Evolutionary conservation across 202 grass and related monocot genomes (phyloP), one percentile per base, ranked within the genome.

Genomic region (Hordeum pubiflorum): DNA sequence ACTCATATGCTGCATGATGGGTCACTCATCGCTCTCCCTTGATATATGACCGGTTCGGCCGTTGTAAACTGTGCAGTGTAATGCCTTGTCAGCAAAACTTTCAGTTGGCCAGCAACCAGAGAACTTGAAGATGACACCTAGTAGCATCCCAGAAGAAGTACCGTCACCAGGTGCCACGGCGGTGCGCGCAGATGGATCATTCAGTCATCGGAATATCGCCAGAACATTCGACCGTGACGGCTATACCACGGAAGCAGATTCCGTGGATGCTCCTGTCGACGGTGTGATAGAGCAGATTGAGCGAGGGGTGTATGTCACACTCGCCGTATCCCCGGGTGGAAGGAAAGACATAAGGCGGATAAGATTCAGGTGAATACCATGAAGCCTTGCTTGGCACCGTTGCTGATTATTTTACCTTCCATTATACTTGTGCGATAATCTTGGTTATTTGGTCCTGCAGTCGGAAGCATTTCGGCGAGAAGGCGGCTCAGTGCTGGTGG

Each of bases 401-500:
- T 64, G 18, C 55, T 84, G 71, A 13, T 64, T 69, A 0, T 9
- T 9, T 29, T 17, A 24, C 11, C 26, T 63, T 6, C 26, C 14
- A 0, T 37, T 60, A 63, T 71, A 48, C 48, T 43, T 81, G 52
- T 78, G 26, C 27, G 21, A 9, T 74, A 81, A 67, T 62, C 40
- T 63, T 27, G 44, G 50, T 79, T 57, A 14, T 78, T 34, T 34
- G 46, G 23, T 62, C 81, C 27, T 81, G 60, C 84, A 94, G 94
- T 73, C 94, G 86, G 62, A 97, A 94, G 79, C 92, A 94, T 84
- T 97, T 92, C 58, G 87, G 89, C 22, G 86, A 93, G 63, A 89
- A 94, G 72, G 88, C 89, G 52, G 95, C 95, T 13, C 87, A 94
- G 43, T 24, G 64, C 43, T 97, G 95, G 95, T 97, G 95, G 95